Conservation (phyloP, 768 basidiomycete genomes). For the Tephrocybe rancida region DNA sequence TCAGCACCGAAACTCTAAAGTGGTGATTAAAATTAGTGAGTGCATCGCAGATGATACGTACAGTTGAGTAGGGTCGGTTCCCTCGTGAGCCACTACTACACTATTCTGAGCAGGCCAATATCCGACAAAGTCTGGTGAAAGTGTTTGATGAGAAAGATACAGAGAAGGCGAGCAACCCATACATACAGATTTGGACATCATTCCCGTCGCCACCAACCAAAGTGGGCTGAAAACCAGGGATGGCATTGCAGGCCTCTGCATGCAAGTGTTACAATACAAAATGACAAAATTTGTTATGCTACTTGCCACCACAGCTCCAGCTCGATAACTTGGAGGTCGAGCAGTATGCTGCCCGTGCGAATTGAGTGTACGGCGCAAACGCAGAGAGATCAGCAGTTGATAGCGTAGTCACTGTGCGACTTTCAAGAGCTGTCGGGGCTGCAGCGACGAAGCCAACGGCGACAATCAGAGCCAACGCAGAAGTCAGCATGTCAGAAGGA, state of each 20-base stretch:
- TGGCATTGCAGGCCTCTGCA: constrained; percentile 31
- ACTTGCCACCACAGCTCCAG: constrained; percentile 33
- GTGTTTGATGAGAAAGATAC: background rate
- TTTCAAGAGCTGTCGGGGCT: background rate
- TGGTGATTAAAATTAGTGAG: too few relatives aligned
- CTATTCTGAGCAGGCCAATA: constrained; percentile 44
- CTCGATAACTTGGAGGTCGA: constrained; percentile 23
- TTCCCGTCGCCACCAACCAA: constrained; percentile 33
- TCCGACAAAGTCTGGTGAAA: constrained; percentile 35
- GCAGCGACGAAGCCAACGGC: background rate
- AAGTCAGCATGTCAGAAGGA: background rate
- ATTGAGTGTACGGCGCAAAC: constrained; percentile 31
- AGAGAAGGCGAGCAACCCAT: background rate
- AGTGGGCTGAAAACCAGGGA: constrained; percentile 30
- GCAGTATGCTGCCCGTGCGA: constrained; percentile 36
- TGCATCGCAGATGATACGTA: constrained; percentile 20
- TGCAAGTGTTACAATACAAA: background rate
- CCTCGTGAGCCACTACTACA: constrained; percentile 52
- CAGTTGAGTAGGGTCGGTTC: constrained; percentile 51
- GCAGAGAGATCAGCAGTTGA: constrained; percentile 9
- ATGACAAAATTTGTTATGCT: background rate
- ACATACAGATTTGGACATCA: constrained; percentile 31
- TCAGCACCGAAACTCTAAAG: constrained; percentile 48
- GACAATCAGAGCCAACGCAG: background rate
- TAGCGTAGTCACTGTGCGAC: background rate